These are phyloP conservation scores for Trypanosoma avium DNA, from an alignment of 208 protist species.

Conservation along the genomic window DNA sequence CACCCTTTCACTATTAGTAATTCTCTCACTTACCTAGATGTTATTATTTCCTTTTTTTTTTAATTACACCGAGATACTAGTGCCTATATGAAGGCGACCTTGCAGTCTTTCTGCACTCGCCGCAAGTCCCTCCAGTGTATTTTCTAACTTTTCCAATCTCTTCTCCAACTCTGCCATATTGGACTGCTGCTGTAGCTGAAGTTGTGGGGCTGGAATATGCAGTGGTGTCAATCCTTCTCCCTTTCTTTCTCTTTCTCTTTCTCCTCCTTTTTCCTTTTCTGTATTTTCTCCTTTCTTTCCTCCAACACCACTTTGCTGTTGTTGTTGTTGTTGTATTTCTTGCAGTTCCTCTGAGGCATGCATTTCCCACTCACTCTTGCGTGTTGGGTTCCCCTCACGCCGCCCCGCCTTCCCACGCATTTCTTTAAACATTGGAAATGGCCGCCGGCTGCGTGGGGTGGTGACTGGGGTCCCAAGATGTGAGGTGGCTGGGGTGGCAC, in stretches of 20 bases:
- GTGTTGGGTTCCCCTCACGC: not conserved
- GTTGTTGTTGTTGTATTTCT: not conserved
- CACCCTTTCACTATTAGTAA: not conserved
- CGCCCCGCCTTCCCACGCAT: conserved; percentile 34
- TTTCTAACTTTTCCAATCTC: conserved; percentile 10
- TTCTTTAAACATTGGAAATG: conserved; percentile 47
- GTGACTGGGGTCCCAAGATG: not conserved
- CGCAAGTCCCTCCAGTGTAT: conserved; percentile 2
- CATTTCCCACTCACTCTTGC: not conserved
- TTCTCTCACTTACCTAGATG: not conserved
- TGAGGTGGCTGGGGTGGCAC: no score
- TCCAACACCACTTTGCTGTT: not conserved
- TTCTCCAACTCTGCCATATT: conserved; percentile 10
- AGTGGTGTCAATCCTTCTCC: no score
- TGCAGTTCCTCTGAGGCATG: not conserved
- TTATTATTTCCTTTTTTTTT: not conserved
- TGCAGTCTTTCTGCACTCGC: not conserved
- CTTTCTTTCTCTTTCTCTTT: not conserved
- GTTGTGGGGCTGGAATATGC: not conserved
- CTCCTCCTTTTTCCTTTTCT: no score
- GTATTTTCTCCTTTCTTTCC: no score
- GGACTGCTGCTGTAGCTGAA: not conserved
- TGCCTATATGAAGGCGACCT: not conserved
- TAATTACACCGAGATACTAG: conserved; percentile 12
- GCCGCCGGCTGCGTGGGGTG: conserved; percentile 23